Evolutionary conservation across 345 rosid genomes (phyloP), one percentile per base, ranked within the genome.

Genomic region (Salix purpurea): DNA sequence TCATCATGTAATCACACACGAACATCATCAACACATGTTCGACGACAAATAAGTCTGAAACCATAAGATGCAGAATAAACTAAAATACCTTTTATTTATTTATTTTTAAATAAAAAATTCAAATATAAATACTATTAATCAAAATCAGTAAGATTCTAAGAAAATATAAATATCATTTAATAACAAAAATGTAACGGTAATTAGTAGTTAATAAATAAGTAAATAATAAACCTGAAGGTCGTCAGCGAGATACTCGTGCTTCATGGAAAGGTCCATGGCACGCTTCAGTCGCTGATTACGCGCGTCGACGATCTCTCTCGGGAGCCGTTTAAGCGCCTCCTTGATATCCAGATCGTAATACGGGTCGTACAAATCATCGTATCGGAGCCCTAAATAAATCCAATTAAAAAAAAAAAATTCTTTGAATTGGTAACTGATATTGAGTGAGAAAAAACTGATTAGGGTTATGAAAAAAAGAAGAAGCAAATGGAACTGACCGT

Each of bases 181-280:
- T 6, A 65, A 65, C 44, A 36, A 14, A 1, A 28, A 4, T 13
- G 61, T 28, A 15, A 3, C 3, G 1, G 64, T n/a, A 4, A 40
- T 72, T 9, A 52, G 15, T 54, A 24, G 21, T 62, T 18, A 32
- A 42, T 42, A 44, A 2, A 1, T 8, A 7, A 15, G 34, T 44
- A 24, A 9, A 67, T 75, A 42, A 42, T 11, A 42, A 42, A 95
- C 98, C 97, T 91, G 97, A 44, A 96, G 91, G 64, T 93, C 80
- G 74, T 88, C 80, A 23, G 94, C 85, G 39, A 96, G 98, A 83
- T 92, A 92, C 86, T 91, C 87, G 81, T 96, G 99, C 87, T 96
- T 96, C 98, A 96, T 88, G 75, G 99, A 96, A 74, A 96, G 98
- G 81, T 96, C 99, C 90, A 93, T 90, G 73, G 99, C 97, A 65